Evolutionary conservation across 805 yeast genomes (phyloP).

Genomic region (Zygosaccharomyces siamensis): DNA sequence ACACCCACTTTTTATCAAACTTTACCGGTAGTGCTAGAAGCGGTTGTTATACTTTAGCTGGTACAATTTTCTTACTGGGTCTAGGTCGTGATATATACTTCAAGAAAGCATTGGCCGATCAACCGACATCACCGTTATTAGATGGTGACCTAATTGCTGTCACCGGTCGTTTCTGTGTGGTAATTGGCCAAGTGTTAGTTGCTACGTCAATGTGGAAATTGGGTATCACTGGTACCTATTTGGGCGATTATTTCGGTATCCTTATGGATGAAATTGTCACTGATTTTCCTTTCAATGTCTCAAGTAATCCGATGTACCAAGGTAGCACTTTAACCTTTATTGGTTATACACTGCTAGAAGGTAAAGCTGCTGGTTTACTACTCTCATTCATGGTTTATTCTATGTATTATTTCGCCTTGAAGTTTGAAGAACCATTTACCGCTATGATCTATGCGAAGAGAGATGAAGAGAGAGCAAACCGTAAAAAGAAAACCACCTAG

Average conservation of each 20-base stretch:
- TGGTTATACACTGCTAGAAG: constrained; percentile 85
- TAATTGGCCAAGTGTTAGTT: constrained; percentile 74
- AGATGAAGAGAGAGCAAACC: constrained; percentile 36
- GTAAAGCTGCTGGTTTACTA: constrained; percentile 82
- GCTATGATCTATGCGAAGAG: constrained; percentile 81
- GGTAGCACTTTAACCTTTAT: constrained; percentile 87
- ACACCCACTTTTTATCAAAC: constrained; percentile 70
- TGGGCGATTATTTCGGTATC: constrained; percentile 97
- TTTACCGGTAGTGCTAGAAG: constrained; percentile 58
- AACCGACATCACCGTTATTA: constrained; percentile 59
- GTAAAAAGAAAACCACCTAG: constrained; percentile 7
- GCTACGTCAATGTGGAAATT: constrained; percentile 82
- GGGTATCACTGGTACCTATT: constrained; percentile 93
- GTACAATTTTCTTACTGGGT: constrained; percentile 81
- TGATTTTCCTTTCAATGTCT: constrained; percentile 86
- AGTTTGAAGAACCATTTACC: constrained; percentile 95
- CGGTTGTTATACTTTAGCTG: constrained; percentile 85
- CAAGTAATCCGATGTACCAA: constrained; percentile 94
- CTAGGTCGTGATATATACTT: constrained; percentile 71
- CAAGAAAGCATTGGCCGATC: constrained; percentile 64
- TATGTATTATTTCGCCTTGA: constrained; percentile 79
- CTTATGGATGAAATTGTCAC: constrained; percentile 87
- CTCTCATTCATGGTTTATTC: constrained; percentile 67
- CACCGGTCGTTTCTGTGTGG: constrained; percentile 54
- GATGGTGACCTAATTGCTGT: constrained; percentile 39